Evolutionary conservation across 1,139 yeast genomes (phyloP).

Genomic region (Geotrichum fermentans): DNA sequence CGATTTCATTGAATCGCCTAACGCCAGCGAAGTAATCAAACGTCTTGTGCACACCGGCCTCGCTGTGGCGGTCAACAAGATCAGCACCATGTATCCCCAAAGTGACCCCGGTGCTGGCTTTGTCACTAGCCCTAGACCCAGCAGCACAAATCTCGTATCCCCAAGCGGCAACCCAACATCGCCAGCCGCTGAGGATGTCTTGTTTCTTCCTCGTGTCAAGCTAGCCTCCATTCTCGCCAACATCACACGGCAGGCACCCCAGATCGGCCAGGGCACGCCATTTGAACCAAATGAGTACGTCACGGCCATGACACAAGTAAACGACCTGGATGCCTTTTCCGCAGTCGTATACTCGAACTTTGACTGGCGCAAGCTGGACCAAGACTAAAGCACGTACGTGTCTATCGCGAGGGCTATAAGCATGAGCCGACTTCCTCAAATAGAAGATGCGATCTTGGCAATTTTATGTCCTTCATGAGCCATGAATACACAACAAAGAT

Average conservation of each 20-base stretch:
- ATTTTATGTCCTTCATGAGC: too few species aligned
- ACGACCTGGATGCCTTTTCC: conserved; percentile 77
- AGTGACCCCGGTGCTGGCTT: conserved; percentile 21
- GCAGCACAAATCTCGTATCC: not conserved
- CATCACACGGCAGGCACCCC: conserved; percentile 60
- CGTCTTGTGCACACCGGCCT: conserved; percentile 40
- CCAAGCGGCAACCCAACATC: not conserved
- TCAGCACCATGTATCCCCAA: conserved; percentile 28
- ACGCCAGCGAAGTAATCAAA: conserved; percentile 39
- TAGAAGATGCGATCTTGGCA: too few species aligned
- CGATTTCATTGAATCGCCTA: conserved; percentile 45
- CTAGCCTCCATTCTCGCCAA: conserved; percentile 67
- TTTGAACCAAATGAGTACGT: conserved; percentile 49
- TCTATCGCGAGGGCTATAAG: too few species aligned
- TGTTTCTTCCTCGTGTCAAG: conserved; percentile 38
- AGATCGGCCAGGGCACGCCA: conserved; percentile 44
- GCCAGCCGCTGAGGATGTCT: not conserved
- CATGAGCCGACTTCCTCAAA: too few species aligned
- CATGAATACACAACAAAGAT: too few species aligned
- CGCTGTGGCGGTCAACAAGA: conserved; percentile 28
- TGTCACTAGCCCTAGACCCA: conserved; percentile 12
- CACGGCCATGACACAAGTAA: conserved; percentile 45
- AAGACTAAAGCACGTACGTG: too few species aligned
- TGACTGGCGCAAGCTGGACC: conserved; percentile 38
- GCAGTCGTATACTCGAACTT: conserved; percentile 88